These are phyloP conservation scores for Suillus sp. DNA, from an alignment of 768 basidiomycete species.

Conservation along the genomic window DNA sequence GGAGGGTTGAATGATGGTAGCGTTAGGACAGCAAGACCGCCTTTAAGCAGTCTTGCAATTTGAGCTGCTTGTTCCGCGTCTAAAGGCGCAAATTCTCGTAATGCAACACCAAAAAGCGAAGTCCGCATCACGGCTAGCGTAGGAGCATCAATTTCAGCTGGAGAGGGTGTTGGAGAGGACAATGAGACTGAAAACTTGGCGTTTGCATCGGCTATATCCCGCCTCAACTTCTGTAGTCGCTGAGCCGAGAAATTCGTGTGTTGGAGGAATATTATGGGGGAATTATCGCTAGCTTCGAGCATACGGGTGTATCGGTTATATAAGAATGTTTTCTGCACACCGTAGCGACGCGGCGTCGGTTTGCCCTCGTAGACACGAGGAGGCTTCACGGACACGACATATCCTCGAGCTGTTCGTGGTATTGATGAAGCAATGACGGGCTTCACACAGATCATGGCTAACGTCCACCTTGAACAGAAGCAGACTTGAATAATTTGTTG, in stretches of 20 bases:
- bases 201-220: constrained; percentile 63
- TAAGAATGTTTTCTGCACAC: constrained; percentile 77
- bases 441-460: constrained; percentile 15
- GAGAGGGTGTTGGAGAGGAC: constrained; percentile 36
- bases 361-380: constrained; percentile 56
- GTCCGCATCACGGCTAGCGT: constrained; percentile 73
- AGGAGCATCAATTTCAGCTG: constrained; percentile 39
- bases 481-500: constrained; percentile 7
- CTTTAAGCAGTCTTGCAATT: constrained; percentile 59
- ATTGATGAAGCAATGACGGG: constrained; percentile 16
- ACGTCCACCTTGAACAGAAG: not conserved
- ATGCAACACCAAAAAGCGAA: constrained; percentile 76
- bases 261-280: constrained; percentile 76
- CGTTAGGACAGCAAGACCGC: constrained; percentile 65
- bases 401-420: constrained; percentile 39
- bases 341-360: constrained; percentile 65
- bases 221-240: constrained; percentile 66
- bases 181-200: constrained; percentile 39
- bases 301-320: constrained; percentile 79
- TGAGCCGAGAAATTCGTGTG: constrained; percentile 75
- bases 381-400: constrained; percentile 59
- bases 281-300: constrained; percentile 53
- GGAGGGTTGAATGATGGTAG: constrained; percentile 73
- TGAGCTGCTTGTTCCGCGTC: constrained; percentile 48
- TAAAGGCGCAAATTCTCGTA: constrained; percentile 60